These are phyloP conservation scores for Kuraishia hungarica DNA, from an alignment of 805 yeast genomes.

Conservation along the genomic window DNA sequence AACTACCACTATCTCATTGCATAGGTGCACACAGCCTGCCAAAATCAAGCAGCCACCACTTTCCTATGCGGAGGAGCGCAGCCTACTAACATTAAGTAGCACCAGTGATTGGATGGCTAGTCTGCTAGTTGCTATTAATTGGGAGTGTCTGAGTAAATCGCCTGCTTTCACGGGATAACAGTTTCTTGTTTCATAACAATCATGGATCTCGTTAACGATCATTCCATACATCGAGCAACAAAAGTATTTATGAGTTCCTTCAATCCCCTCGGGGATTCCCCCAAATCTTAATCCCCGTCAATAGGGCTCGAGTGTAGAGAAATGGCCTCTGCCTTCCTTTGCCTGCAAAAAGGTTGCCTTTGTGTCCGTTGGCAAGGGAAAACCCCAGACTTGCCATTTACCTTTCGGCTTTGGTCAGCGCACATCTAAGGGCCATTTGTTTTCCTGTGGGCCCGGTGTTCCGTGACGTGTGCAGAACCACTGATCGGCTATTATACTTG, in stretches of 20 bases:
- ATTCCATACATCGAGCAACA: too few species aligned
- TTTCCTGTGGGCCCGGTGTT: not conserved
- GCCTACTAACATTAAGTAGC: not conserved
- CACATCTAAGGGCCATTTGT: not conserved
- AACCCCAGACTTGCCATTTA: too few species aligned
- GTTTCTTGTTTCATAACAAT: too few species aligned
- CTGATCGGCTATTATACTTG: not conserved
- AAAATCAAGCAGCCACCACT: not conserved
- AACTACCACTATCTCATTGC: not conserved
- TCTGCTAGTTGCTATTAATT: not conserved
- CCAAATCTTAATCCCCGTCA: too few species aligned
- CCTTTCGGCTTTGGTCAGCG: not conserved
- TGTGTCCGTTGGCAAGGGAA: not conserved
- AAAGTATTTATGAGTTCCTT: too few species aligned
- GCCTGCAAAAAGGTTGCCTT: not conserved
- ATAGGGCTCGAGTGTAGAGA: too few species aligned
- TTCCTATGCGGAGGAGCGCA: not conserved
- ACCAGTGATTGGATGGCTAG: too few species aligned
- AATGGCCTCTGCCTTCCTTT: too few species aligned
- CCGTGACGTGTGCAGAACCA: not conserved
- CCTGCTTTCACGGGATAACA: too few species aligned
- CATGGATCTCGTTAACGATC: too few species aligned
- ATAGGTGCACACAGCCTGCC: not conserved
- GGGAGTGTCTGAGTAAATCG: too few species aligned
- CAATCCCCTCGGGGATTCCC: too few species aligned